Evolutionary conservation across 2,329 filamentous ascomycete genomes (phyloP).

Genomic region (Alternaria triticimaculans): DNA sequence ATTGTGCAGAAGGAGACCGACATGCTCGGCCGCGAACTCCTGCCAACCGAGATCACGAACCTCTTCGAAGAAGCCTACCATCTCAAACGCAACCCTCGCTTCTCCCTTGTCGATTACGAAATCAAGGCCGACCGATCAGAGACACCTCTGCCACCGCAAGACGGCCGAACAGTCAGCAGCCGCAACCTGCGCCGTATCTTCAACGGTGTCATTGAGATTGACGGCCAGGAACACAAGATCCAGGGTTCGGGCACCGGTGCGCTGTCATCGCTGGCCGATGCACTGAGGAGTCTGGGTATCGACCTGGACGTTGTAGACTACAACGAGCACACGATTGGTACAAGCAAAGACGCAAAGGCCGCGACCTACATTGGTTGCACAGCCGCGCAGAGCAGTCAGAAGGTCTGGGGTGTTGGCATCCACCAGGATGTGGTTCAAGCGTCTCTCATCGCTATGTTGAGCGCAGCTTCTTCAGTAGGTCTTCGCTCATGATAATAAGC

Average conservation of each 20-base stretch:
- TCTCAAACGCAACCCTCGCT: slow-evolving; percentile 81
- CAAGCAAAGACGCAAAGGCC: slow-evolving; percentile 84
- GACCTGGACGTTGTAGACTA: slow-evolving; percentile 92
- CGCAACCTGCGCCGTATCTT: slow-evolving; percentile 82
- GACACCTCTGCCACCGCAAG: slow-evolving; percentile 72
- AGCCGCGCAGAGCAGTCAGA: slow-evolving; percentile 68
- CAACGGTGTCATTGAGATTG: slow-evolving; percentile 81
- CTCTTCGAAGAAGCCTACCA: slow-evolving; percentile 92
- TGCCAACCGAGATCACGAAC: slow-evolving; percentile 80
- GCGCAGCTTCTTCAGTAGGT: slow-evolving; percentile 83
- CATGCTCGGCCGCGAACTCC: slow-evolving; percentile 79
- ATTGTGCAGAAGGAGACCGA: slow-evolving; percentile 86
- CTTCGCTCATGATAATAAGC: neutral
- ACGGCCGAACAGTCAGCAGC: slow-evolving; percentile 76
- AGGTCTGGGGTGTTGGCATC: slow-evolving; percentile 89
- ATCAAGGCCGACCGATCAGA: slow-evolving; percentile 83
- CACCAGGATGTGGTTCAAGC: slow-evolving; percentile 93
- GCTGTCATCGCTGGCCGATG: slow-evolving; percentile 85
- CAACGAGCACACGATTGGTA: slow-evolving; percentile 92
- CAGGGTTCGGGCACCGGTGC: slow-evolving; percentile 86
- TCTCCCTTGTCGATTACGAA: slow-evolving; percentile 88
- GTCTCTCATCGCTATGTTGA: slow-evolving; percentile 83
- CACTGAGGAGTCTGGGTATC: slow-evolving; percentile 78
- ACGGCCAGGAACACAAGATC: slow-evolving; percentile 79
- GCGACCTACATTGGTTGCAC: slow-evolving; percentile 94